phyloP scores from a whole-genome alignment of 768 basidiomycete species.

The Royoungia palumana region DNA sequence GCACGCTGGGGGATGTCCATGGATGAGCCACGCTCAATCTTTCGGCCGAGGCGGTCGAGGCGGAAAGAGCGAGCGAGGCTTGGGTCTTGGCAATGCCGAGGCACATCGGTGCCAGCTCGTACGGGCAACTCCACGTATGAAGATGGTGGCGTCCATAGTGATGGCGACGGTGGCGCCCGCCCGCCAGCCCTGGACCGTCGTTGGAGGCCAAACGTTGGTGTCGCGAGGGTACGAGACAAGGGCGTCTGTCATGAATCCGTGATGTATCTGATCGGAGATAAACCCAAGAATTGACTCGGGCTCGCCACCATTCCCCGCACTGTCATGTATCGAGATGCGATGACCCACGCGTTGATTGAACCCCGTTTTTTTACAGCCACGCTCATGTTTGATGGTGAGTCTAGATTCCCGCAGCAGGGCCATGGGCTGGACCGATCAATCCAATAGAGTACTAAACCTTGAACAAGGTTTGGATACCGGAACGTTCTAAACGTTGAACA shows the following conservation, averaged over 20 bases:
- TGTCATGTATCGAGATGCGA: no score
- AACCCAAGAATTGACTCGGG: no score
- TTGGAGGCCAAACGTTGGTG: constrained; percentile 2
- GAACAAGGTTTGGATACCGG: no score
- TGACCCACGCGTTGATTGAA: no score
- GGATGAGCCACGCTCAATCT: constrained; percentile 52
- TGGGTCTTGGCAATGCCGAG: background rate
- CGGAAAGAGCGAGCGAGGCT: background rate
- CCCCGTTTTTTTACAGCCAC: no score
- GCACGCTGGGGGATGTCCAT: constrained; percentile 32
- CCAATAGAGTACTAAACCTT: no score
- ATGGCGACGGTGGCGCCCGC: background rate
- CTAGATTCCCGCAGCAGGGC: no score
- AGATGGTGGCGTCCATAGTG: no score
- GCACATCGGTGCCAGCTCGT: constrained; percentile 10
- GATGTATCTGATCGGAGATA: background rate
- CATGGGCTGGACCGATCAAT: no score
- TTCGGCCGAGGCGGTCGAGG: constrained; percentile 22
- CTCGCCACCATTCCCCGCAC: no score
- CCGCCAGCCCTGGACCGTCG: background rate
- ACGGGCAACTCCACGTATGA: constrained; percentile 27
- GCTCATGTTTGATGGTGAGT: no score
- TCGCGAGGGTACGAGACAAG: constrained; percentile 31
- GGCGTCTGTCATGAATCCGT: constrained; percentile 11
- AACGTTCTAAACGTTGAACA: no score